Base-by-base conservation (phyloP, 1,284 basidiomycete genomes). In the Mycena citricolor region DNA sequence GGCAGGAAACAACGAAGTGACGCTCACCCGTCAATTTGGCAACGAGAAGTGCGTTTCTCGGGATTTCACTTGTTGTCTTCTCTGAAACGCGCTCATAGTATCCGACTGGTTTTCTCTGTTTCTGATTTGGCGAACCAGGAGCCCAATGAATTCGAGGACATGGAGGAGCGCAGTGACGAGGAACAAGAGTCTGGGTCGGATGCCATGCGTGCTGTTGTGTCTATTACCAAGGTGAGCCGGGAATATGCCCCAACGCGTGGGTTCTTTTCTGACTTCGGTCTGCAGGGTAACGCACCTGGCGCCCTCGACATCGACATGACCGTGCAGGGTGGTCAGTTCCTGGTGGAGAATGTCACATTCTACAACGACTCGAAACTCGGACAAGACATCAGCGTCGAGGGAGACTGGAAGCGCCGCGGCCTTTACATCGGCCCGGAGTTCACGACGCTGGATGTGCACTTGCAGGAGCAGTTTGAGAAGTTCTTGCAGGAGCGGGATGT, bases 371-470 rank as follows among this genome's bases (percentile, higher is more conserved):
- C 71, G 23, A 76, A 80, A 58, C 58, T 91, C 25, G 94, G 86
- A 12, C 86, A 82, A 8, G 84, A 86, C 24, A 67, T 92, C 54
- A 90, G 84, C 16, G 85, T 90, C 6, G 93, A 97, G 54, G 88
- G 88, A 11, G 94, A 97, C 70, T 97, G 90, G 90, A 86, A 86
- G 61, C 82, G 94, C 40, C 81, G 94, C 32, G 91, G 89, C 8
- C 70, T 88, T 55, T 98, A 97, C 75, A 83, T 97, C 62, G 94
- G 94, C 3, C 94, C 94, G 42, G 81, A 85, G 79, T 98, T 97
- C 61, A 91, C 95, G 50, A 90, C 93, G 40, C 81, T 98, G 35
- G 95, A 98, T 62, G 75, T 86, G 24, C 65, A 67, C 5, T 81
- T 99, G 8, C 95, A 98, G 70, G 83, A 87, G 49, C 84, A 90